Percentiles rank a stretch among this genome's conserved stretches.
phyloP scores from a whole-genome alignment of 2,329 filamentous ascomycete species.

The Aspergillus melleus region DNA sequence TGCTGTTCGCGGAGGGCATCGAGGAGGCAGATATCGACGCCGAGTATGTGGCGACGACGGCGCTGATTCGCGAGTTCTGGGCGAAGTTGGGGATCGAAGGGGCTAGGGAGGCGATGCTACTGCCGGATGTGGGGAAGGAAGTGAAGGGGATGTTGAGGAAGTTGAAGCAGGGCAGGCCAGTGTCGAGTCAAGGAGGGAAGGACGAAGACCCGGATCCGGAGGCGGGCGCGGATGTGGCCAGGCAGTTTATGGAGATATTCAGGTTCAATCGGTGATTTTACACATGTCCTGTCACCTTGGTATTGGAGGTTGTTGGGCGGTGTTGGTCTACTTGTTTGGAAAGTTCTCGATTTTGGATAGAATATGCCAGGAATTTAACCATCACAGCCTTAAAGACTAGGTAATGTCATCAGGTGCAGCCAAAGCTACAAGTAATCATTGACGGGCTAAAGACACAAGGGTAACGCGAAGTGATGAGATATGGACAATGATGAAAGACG shows the following conservation, averaged over 20 bases:
- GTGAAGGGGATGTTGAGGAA: conserved; percentile 30
- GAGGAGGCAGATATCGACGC: conserved; percentile 42
- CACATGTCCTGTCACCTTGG: background rate
- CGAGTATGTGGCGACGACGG: conserved; percentile 34
- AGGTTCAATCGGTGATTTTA: conserved; percentile 39
- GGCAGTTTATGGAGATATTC: conserved; percentile 48
- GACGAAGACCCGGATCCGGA: conserved; percentile 36
- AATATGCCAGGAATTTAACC: background rate
- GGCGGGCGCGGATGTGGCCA: conserved; percentile 42
- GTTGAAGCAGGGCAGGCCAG: conserved; percentile 17
- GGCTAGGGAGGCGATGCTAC: conserved; percentile 41
- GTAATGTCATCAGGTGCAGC: conserved; percentile 2
- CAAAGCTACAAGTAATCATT: conserved; percentile 12
- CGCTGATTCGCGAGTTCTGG: conserved; percentile 46
- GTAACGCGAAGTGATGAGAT: conserved; percentile 4
- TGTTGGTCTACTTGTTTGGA: background rate
- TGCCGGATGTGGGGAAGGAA: conserved; percentile 43
- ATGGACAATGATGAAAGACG: conserved; percentile 5
- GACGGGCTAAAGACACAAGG: conserved; percentile 6
- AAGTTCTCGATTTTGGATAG: background rate
- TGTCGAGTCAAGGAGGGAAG: background rate
- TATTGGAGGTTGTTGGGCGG: background rate
- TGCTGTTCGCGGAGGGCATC: conserved; percentile 25
- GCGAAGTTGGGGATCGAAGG: conserved; percentile 36
- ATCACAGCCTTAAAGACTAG: background rate